Percentiles rank a stretch among this genome's conserved stretches.
Conservation (phyloP, 768 basidiomycete genomes). For the Trametes sanguinea region DNA sequence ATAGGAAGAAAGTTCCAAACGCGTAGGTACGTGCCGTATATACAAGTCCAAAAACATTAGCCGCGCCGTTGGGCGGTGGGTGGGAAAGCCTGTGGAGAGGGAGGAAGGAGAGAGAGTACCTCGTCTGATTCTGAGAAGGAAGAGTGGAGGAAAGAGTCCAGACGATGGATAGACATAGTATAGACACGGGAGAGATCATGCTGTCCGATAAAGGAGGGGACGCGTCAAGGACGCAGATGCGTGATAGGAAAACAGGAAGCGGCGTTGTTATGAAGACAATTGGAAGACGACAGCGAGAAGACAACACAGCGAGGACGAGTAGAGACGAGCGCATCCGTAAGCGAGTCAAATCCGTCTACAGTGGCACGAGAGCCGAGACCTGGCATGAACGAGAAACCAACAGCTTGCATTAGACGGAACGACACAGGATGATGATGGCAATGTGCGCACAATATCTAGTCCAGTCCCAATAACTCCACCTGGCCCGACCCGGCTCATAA, state of each 20-base stretch:
- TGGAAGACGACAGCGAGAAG: background rate
- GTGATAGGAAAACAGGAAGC: background rate
- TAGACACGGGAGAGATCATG: background rate
- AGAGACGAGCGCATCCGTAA: background rate
- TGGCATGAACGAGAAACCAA: background rate
- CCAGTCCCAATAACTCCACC: constrained; percentile 2
- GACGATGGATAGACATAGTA: constrained; percentile 6
- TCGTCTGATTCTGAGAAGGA: background rate
- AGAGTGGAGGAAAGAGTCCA: background rate
- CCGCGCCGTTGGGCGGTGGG: background rate
- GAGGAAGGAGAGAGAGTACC: background rate
- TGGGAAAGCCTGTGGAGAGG: background rate
- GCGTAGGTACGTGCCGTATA: background rate
- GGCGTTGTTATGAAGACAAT: background rate
- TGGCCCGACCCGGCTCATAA: background rate
- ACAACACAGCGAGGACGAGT: constrained; percentile 7
- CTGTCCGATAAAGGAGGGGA: constrained; percentile 10
- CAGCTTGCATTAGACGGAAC: constrained; percentile 22
- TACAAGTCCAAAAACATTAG: background rate
- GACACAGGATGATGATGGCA: constrained; percentile 16
- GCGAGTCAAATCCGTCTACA: no score
- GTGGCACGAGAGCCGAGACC: background rate
- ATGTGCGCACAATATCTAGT: constrained; percentile 20
- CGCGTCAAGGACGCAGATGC: constrained; percentile 14
- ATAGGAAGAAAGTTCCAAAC: background rate